Conservation (phyloP, 1,139 yeast genomes). For the Suhomyces wounanorum region DNA sequence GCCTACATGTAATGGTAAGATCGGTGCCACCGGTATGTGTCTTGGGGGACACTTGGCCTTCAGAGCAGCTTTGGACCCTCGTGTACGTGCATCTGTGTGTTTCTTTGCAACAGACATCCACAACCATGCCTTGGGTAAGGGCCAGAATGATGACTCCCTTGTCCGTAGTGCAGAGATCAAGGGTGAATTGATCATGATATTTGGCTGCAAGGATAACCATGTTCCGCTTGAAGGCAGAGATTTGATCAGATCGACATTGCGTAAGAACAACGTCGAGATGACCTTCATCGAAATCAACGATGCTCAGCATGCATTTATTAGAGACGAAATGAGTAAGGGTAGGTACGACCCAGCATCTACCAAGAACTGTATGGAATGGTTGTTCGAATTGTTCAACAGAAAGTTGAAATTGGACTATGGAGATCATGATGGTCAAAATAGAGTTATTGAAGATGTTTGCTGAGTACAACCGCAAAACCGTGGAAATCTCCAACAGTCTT, state of each 20-base stretch:
- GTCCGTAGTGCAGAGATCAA: slow-evolving; percentile 54
- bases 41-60: slow-evolving; percentile 84
- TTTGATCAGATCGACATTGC: slow-evolving; percentile 61
- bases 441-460: slow-evolving; percentile 65
- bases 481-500: no score
- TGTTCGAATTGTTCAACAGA: slow-evolving; percentile 70
- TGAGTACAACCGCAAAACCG: slow-evolving; percentile 19
- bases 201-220: slow-evolving; percentile 79
- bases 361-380: slow-evolving; percentile 63
- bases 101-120: slow-evolving; percentile 86
- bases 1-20: slow-evolving; percentile 67
- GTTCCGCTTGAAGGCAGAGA: slow-evolving; percentile 81
- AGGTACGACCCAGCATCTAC: slow-evolving; percentile 79
- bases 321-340: slow-evolving; percentile 79
- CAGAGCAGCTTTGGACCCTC: slow-evolving; percentile 66
- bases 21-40: slow-evolving; percentile 88
- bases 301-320: slow-evolving; percentile 81
- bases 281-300: slow-evolving; percentile 75
- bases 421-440: slow-evolving; percentile 52
- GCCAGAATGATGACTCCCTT: slow-evolving; percentile 64
- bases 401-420: slow-evolving; percentile 69
- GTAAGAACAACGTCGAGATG: slow-evolving; percentile 61
- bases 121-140: slow-evolving; percentile 62
- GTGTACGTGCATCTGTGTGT: slow-evolving; percentile 69
- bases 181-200: slow-evolving; percentile 66